Evolutionary conservation across 805 yeast species (phyloP).

Genomic region (Komagataella mondaviorum): DNA sequence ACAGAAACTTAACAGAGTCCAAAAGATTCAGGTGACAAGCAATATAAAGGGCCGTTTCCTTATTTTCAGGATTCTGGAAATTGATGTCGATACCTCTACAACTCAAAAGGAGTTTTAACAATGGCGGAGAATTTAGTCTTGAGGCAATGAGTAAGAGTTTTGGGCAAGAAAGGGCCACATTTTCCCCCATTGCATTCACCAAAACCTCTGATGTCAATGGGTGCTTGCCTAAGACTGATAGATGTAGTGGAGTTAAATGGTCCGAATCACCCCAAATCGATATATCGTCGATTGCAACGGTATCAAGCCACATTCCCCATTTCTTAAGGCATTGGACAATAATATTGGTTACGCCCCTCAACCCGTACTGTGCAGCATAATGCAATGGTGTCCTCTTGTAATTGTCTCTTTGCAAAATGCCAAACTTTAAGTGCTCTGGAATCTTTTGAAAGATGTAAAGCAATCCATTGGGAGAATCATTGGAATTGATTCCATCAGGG

Average conservation of each 20-base stretch:
- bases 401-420: slow-evolving; percentile 55
- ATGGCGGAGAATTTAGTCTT: slow-evolving; percentile 44
- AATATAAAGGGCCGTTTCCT: slow-evolving; percentile 75
- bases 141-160: slow-evolving; percentile 54
- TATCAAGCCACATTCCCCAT: slow-evolving; percentile 45
- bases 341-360: slow-evolving; percentile 45
- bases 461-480: slow-evolving; percentile 46
- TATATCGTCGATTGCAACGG: slow-evolving; percentile 40
- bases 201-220: slow-evolving; percentile 59
- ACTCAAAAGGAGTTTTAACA: slow-evolving; percentile 38
- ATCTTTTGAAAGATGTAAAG: slow-evolving; percentile 43
- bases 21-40: slow-evolving; percentile 54
- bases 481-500: slow-evolving; percentile 48
- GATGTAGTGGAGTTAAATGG: slow-evolving; percentile 65
- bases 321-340: slow-evolving; percentile 40
- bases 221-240: slow-evolving; percentile 74
- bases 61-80: slow-evolving; percentile 41
- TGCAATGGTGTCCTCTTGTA: slow-evolving; percentile 80
- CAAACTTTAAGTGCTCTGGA: slow-evolving; percentile 36
- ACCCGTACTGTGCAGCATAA: slow-evolving; percentile 80
- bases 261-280: slow-evolving; percentile 68
- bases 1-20: slow-evolving; percentile 38
- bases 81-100: slow-evolving; percentile 52
- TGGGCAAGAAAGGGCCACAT: slow-evolving; percentile 31
- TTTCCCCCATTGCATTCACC: slow-evolving; percentile 27